A percentile compares a stretch with the other conserved stretches of the same genome.
Evolutionary conservation across 2,329 filamentous ascomycete species (phyloP).

Genomic region (Fonsecaea erecta): DNA sequence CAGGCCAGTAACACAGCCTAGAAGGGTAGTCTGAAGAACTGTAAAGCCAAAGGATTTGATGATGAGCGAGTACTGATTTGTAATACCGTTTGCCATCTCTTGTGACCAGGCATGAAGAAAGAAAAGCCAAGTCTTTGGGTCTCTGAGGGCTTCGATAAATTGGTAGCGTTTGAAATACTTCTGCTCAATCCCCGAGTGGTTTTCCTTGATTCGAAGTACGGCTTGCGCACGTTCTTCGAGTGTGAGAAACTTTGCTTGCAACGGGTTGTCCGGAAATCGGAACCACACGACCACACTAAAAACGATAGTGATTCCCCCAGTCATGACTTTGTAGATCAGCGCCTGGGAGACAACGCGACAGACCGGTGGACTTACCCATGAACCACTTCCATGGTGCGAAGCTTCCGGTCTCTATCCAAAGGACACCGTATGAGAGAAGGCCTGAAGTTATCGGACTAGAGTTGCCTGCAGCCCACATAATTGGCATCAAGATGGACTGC

Average conservation of each 20-base stretch:
- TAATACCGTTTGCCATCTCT: slow-evolving; percentile 48
- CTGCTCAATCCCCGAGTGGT: slow-evolving; percentile 55
- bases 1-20: slow-evolving; percentile 42
- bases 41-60: slow-evolving; percentile 56
- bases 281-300: slow-evolving; percentile 22
- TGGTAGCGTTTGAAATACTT: slow-evolving; percentile 56
- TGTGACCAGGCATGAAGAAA: slow-evolving; percentile 45
- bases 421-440: slow-evolving; percentile 21
- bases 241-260: slow-evolving; percentile 24
- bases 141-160: slow-evolving; percentile 51
- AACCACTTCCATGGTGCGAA: slow-evolving; percentile 41
- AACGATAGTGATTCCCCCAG: slow-evolving; percentile 20
- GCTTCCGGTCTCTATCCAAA: slow-evolving; percentile 25
- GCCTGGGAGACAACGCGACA: slow-evolving; percentile 41
- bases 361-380: slow-evolving; percentile 50
- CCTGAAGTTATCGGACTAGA: slow-evolving; percentile 24
- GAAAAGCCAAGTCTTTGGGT: slow-evolving; percentile 52
- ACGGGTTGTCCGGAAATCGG: slow-evolving; percentile 21
- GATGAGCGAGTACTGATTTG: slow-evolving; percentile 52
- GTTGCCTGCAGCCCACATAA: slow-evolving; percentile 65
- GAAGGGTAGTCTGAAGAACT: slow-evolving; percentile 59
- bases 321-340: slow-evolving; percentile 16
- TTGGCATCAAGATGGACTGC: slow-evolving; percentile 32
- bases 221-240: slow-evolving; percentile 28
- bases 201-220: slow-evolving; percentile 33